Evolutionary conservation across 1,284 basidiomycete species (phyloP).

Genomic region (Ceratobasidium sp.): DNA sequence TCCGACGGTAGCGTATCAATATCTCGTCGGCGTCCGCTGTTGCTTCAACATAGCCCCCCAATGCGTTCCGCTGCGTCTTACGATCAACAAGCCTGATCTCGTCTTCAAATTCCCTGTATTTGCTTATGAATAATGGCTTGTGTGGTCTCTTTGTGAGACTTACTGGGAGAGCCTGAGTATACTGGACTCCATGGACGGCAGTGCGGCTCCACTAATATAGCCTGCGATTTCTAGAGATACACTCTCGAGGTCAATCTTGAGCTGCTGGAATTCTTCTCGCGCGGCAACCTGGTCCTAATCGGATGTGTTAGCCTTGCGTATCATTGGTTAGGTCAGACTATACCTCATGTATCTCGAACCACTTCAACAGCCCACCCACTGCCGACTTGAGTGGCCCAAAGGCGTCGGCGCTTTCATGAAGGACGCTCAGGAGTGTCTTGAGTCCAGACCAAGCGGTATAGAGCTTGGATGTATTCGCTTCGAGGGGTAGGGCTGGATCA

Average conservation of each 20-base stretch:
- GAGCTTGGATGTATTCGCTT: no score
- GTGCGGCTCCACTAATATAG: neutral
- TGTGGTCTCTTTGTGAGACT: neutral
- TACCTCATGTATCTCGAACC: neutral
- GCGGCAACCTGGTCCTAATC: neutral
- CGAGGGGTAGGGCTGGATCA: no score
- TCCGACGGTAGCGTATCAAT: neutral
- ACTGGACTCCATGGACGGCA: neutral
- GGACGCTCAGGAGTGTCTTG: neutral
- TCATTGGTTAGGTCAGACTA: neutral
- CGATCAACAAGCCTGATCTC: neutral
- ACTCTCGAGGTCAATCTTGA: no score
- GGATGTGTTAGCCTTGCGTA: neutral
- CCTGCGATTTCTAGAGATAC: neutral
- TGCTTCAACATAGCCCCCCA: neutral
- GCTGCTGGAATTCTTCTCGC: no score
- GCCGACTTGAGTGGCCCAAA: conserved; percentile 15
- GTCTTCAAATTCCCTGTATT: neutral
- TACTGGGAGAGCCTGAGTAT: neutral
- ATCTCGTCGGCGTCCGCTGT: neutral
- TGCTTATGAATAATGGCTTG: neutral
- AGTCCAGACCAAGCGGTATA: neutral
- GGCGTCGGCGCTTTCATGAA: neutral
- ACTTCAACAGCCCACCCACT: neutral
- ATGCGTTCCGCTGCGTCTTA: neutral